Percentiles rank a stretch among this genome's conserved stretches.
phyloP scores from a whole-genome alignment of 495 filamentous ascomycete genomes.

The Entonaema liquescens region DNA sequence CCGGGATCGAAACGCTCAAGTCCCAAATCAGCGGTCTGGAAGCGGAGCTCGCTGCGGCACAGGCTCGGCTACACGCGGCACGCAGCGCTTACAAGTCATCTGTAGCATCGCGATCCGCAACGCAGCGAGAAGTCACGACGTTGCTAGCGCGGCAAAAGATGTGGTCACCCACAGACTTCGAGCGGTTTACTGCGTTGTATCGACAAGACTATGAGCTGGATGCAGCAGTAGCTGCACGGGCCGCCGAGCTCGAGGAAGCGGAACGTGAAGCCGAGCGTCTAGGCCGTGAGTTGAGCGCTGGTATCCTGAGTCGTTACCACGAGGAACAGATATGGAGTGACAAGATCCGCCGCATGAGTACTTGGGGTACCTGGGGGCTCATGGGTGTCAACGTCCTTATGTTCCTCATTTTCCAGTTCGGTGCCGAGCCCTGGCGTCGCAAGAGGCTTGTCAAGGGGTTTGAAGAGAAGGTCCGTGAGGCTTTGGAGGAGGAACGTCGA shows the following conservation, averaged over 20 bases:
- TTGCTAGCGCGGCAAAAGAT: constrained; percentile 92
- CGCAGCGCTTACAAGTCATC: constrained; percentile 80
- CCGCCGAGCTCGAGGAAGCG: constrained; percentile 72
- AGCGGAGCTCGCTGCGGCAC: constrained; percentile 66
- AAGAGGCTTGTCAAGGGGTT: constrained; percentile 81
- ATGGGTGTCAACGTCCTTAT: constrained; percentile 96
- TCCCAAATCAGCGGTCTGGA: constrained; percentile 77
- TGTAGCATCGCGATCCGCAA: constrained; percentile 78
- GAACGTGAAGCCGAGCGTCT: constrained; percentile 83
- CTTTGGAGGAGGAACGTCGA: constrained; percentile 73
- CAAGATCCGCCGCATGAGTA: constrained; percentile 93
- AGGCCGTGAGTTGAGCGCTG: constrained; percentile 73
- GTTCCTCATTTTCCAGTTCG: constrained; percentile 87
- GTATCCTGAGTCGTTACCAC: constrained; percentile 90
- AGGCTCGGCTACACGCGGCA: constrained; percentile 70
- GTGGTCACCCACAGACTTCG: constrained; percentile 87
- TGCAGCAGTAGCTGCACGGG: constrained; percentile 79
- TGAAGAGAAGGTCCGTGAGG: constrained; percentile 63
- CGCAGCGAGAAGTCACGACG: constrained; percentile 94
- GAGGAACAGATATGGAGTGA: constrained; percentile 99
- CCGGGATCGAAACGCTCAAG: constrained; percentile 88
- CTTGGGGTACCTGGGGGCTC: constrained; percentile 97
- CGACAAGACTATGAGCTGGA: constrained; percentile 93
- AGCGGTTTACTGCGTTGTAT: constrained; percentile 93
- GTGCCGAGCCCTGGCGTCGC: constrained; percentile 94